Conservation (phyloP, 169 alveolate genomes). For the Cryptosporidium meleagridis region DNA sequence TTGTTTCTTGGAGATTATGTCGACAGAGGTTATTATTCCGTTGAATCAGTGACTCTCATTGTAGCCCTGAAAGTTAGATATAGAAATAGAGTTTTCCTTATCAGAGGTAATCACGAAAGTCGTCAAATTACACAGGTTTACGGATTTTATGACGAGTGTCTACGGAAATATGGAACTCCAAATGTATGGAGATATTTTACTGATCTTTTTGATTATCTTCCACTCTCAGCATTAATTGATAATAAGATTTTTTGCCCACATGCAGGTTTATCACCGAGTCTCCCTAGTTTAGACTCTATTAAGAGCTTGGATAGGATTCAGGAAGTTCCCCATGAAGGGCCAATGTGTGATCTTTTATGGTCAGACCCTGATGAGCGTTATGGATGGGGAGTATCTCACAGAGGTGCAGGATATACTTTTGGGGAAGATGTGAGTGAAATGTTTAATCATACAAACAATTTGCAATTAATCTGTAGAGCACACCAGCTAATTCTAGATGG, state of each 20-base stretch:
- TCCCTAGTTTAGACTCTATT: constrained; percentile 93
- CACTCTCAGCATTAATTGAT: constrained; percentile 84
- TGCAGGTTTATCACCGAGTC: constrained; percentile 98
- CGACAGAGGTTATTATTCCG: constrained; percentile 90
- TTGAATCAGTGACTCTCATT: constrained; percentile 92
- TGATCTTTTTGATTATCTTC: constrained; percentile 91
- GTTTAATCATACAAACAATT: constrained; percentile 94
- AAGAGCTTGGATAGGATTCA: constrained; percentile 89
- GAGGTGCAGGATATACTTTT: constrained; percentile 99
- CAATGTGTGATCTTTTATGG: constrained; percentile 99
- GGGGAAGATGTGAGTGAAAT: constrained; percentile 96
- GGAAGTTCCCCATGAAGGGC: constrained; percentile 99
- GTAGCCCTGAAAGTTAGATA: constrained; percentile 95
- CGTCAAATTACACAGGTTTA: constrained; percentile 94
- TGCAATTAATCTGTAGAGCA: constrained; percentile 97
- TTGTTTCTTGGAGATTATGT: constrained; percentile 88
- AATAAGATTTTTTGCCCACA: constrained; percentile 94
- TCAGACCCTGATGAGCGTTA: constrained; percentile 99
- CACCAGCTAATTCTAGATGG: constrained; percentile 99
- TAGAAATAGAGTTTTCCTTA: constrained; percentile 95
- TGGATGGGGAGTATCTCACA: constrained; percentile 98
- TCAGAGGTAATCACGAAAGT: constrained; percentile 96
- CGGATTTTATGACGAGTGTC: constrained; percentile 93
- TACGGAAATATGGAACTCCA: constrained; percentile 91
- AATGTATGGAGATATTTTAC: constrained; percentile 92